A percentile compares a stretch with the other conserved stretches of the same genome.
Conservation (phyloP, 768 basidiomycete species). For the Mycena crocata region DNA sequence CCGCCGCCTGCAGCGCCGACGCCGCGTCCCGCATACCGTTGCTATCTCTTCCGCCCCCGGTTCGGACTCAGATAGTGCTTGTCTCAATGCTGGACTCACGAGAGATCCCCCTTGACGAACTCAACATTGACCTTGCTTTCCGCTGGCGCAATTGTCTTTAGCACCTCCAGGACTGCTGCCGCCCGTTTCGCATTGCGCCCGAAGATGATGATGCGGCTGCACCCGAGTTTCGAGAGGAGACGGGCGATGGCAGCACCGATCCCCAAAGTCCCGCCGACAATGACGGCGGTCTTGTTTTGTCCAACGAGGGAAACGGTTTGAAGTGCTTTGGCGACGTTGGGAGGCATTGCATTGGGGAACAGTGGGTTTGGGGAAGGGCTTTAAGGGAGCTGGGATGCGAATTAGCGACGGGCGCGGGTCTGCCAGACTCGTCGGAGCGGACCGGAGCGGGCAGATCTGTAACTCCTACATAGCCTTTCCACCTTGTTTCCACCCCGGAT, state of each 20-base stretch:
- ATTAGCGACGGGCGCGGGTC: too few relatives aligned
- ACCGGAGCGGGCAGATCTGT: too few relatives aligned
- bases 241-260: conserved; percentile 17
- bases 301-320: conserved; percentile 3
- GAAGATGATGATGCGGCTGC: conserved; percentile 9
- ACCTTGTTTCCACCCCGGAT: too few relatives aligned
- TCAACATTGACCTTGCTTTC: background rate
- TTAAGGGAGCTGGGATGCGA: too few relatives aligned
- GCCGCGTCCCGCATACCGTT: background rate
- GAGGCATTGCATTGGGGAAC: too few relatives aligned
- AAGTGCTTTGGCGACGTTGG: background rate
- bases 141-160: background rate
- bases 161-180: background rate
- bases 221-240: conserved; percentile 7
- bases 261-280: conserved; percentile 17
- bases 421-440: too few relatives aligned
- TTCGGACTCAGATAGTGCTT: background rate
- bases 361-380: too few relatives aligned
- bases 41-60: background rate
- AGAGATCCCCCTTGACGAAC: conserved; percentile 14
- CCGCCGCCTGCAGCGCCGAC: conserved; percentile 1
- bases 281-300: conserved; percentile 14
- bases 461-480: too few relatives aligned
- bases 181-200: conserved; percentile 14
- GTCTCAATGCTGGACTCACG: background rate